Base-by-base conservation (phyloP, 1,139 yeast species). In the Sugiyamaella castrensis region DNA sequence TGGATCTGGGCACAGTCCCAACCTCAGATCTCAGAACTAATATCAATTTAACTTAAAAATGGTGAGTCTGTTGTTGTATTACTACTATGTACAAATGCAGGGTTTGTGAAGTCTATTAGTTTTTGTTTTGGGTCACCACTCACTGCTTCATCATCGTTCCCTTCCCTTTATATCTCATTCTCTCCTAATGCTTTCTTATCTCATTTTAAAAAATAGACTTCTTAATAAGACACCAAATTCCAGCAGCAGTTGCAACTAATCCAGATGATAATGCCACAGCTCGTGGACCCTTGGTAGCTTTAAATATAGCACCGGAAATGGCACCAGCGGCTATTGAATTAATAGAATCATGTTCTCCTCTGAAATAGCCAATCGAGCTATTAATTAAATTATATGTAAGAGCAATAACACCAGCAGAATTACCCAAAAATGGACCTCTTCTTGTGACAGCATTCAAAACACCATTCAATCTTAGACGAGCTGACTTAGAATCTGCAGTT, bases 371-470 rank as follows among this genome's bases (percentile, higher is more conserved):
- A 57, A 92, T 75, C 12, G 84, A 67, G 32, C 95, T 81, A 69
- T 89, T 92, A 59, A 88, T 75, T 59, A 91, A 70, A 72, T 92
- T 92, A 71, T 92, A 92, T 54, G 87, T 79, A 62, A 92, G 72
- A 32, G 97, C 96, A 62, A 92, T 77, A 19, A 89, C 95, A 71
- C 98, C 98, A 10, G 96, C 95, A 43, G 85, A 82, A 73, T 92
- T 92, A 60, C 98, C 98, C 65, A 91, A 72, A 69, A 81, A 91
- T 29, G 98, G 98, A 50, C 98, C 98, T 68, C 96, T 82, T 65
- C 89, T 84, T 37, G 98, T 92, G 64, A 92, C 80, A 64, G 88
- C 89, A 75, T 92, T 92, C 65, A 92, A 79, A 46, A 92, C 77
- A 24, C 96, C 89, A 73, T 92, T 92, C 57, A 91, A 75, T 68